Evolutionary conservation across 352 stramenopile species (phyloP).

Genomic region (Pythium sp.): DNA sequence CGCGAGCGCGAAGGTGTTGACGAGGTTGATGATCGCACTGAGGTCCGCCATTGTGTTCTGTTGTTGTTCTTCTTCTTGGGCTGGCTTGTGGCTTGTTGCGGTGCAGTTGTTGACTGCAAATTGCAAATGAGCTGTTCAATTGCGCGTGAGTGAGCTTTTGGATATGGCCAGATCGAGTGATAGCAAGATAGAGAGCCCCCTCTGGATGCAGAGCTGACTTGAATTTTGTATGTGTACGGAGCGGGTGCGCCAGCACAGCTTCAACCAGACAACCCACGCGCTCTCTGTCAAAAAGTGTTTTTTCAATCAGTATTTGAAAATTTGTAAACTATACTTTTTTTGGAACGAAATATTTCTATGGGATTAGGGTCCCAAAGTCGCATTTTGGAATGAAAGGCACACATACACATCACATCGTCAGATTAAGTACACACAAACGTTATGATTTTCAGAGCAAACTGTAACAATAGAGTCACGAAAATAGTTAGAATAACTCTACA

Average conservation of each 20-base stretch:
- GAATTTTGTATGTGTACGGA: constrained; percentile 9
- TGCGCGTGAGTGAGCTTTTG: background rate
- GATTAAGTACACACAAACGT: too few relatives aligned
- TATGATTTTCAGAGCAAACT: too few relatives aligned
- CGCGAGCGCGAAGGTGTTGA: constrained; percentile 76
- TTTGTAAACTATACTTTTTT: too few relatives aligned
- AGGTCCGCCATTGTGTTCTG: constrained; percentile 55
- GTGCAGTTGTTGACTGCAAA: background rate
- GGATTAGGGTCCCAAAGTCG: too few relatives aligned
- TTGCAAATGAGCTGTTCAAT: background rate
- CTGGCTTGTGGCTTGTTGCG: background rate
- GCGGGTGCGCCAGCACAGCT: background rate
- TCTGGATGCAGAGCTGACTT: background rate
- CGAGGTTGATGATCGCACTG: constrained; percentile 77
- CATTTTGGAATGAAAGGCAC: too few relatives aligned
- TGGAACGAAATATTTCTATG: too few relatives aligned
- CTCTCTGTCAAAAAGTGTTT: constrained; percentile 1
- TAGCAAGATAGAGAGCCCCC: background rate
- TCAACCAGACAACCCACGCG: constrained; percentile 13
- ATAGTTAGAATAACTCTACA: too few relatives aligned
- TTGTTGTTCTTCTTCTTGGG: background rate
- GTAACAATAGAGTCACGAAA: too few relatives aligned
- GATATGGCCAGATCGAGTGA: background rate
- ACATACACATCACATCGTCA: too few relatives aligned
- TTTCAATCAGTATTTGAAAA: too few relatives aligned